Evolutionary conservation across 768 basidiomycete genomes (phyloP), one percentile per base, ranked within the genome.

Genomic region (Lepiota venenata): DNA sequence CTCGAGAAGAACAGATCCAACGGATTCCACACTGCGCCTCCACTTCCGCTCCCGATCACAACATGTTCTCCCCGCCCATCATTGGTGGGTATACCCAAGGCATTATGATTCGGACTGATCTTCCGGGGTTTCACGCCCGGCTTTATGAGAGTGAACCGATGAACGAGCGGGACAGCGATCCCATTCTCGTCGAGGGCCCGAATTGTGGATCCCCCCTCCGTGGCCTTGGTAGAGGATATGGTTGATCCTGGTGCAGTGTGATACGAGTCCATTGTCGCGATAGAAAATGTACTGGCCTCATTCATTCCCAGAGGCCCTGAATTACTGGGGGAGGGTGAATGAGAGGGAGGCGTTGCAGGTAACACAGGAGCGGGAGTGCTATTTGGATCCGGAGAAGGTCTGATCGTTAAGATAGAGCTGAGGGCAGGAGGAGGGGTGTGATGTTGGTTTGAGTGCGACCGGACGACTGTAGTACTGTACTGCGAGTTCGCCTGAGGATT

Each of bases 81-180:
- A 14, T 16, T 12, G 21, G 18, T 9, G 14, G 21, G 15, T 8
- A 32, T 14, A 22, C 41, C 35, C 4, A 42, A 25, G 18, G 27
- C 39, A 25, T 35, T 47, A 15, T 40, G 32, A n/a, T 57, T 51
- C 1, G 61, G 56, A 22, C 60, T 58, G 47, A 57, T 61, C 45
- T 71, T 63, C 60, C 74, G 77, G 48, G 83, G 83, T 67, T 84
- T 87, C 16, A 74, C 74, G 3, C 90, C 90, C 14, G 91, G 91
- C 66, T 87, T 91, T 61, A 93, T 77, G 29, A 94, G 77, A 18
- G 92, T 88, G 74, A 95, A 95, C 15, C 93, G 86, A 66, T 94
- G 93, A 2, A 92, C 77, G 48, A 85, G 11, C 4, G 35, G 25
- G 10, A 43, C 14, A 1, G 35, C 41, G 36, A 18, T 43, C 0